A percentile compares a stretch with the other conserved stretches of the same genome.
Evolutionary conservation across 2,329 filamentous ascomycete species (phyloP).

Genomic region (Diaporthe vaccinii): DNA sequence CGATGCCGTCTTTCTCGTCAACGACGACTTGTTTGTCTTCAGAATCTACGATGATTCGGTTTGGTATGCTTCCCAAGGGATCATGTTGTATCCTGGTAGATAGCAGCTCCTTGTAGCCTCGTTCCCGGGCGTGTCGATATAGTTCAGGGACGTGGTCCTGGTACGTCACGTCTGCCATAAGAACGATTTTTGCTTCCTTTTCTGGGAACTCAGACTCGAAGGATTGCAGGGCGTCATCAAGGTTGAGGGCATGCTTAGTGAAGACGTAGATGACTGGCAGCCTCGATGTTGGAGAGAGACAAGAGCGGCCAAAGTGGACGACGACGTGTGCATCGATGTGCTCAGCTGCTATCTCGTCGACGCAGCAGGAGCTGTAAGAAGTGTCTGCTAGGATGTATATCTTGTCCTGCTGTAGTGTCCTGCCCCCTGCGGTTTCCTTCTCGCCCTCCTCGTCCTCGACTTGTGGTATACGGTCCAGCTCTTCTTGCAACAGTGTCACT

Average conservation of each 20-base stretch:
- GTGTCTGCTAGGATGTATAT: slow-evolving; percentile 94
- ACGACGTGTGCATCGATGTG: slow-evolving; percentile 92
- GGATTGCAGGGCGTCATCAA: slow-evolving; percentile 66
- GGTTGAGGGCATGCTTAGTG: slow-evolving; percentile 78
- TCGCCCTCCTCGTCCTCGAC: not conserved
- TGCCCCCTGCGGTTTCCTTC: not conserved
- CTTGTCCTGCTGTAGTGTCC: slow-evolving; percentile 46
- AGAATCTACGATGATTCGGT: slow-evolving; percentile 72
- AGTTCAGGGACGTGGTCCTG: slow-evolving; percentile 78
- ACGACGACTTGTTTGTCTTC: slow-evolving; percentile 51
- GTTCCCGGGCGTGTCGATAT: slow-evolving; percentile 62
- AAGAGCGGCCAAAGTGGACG: slow-evolving; percentile 93
- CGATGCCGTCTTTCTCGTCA: slow-evolving; percentile 54
- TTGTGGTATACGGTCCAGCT: slow-evolving; percentile 47
- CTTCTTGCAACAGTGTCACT: slow-evolving; percentile 70
- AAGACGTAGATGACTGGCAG: slow-evolving; percentile 93
- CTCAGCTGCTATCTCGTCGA: slow-evolving; percentile 96
- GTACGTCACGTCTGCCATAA: slow-evolving; percentile 94
- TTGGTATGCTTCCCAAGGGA: slow-evolving; percentile 85
- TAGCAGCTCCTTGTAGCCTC: slow-evolving; percentile 79
- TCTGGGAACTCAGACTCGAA: slow-evolving; percentile 80
- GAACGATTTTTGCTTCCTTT: slow-evolving; percentile 73
- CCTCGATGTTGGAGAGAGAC: slow-evolving; percentile 88
- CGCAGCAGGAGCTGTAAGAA: slow-evolving; percentile 96
- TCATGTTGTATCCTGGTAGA: slow-evolving; percentile 81